Base-by-base conservation (phyloP, 192 early-diverging fungal species). In the Coemansia sp. region DNA sequence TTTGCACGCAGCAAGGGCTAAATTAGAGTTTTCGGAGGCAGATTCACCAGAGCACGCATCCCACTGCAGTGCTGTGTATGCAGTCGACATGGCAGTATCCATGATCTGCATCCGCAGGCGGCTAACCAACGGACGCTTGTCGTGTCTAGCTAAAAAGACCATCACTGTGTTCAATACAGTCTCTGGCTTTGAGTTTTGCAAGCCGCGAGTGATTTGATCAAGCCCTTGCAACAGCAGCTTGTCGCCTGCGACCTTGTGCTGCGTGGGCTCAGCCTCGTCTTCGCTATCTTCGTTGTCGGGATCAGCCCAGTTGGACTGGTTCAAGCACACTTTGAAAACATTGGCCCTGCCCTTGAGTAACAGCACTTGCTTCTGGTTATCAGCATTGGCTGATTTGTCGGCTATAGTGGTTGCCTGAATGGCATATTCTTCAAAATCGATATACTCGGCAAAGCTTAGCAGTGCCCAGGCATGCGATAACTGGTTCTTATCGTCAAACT, bases 251-350 rank as follows among this genome's bases (percentile, higher is more conserved):
- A 15, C 9, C n/a, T 6, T 15, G 23, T 36, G 12, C 36, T 14
- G 15, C 3, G n/a, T n/a, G 18, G 30, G 30, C 6, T 31, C 33
- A 23, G 52, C 64, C n/a, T 63, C 61, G 5, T 63, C 55, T 3
- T 61, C 54, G 14, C 45, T 59, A 13, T 53, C 50, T 3, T 47
- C 60, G 9, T 60, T 57, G 14, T 33, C 35, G 12, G 53, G 53
- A 44, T 67, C 64, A 19, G 48, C 47, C 65, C 72, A 61, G 55
- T 68, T 75, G 3, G 51, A 44, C 18, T 58, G 65, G 20, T 68
- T 49, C 33, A 68, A 21, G 30, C 72, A 75, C 0, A 68, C 61
- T 1, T 33, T 18, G 6, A 68, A 47, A 37, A 75, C 58, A n/a
- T 35, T 52, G 7, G 65, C 65, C 13, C 72, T 48, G 1, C 65